A percentile compares a stretch with the other conserved stretches of the same genome.
Conservation (phyloP, 2,329 filamentous ascomycete genomes). For the Scedosporium aurantiacum region DNA sequence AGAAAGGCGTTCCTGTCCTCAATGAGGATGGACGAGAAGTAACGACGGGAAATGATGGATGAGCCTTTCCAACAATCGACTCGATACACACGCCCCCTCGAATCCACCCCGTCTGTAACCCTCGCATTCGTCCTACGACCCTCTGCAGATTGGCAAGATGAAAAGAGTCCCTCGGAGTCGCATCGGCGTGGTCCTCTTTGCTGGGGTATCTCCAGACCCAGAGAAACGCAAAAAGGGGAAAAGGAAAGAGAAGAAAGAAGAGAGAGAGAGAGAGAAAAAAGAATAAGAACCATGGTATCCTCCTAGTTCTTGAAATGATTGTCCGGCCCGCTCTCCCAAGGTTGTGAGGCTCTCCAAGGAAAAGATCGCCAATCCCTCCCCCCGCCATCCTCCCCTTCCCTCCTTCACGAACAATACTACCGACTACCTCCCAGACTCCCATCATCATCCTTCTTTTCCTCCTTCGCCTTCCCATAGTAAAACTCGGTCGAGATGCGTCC, state of each 20-base stretch:
- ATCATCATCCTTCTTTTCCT: neutral
- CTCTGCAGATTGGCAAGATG: neutral
- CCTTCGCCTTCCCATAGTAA: neutral
- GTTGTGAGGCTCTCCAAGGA: neutral
- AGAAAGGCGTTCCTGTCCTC: too few relatives aligned
- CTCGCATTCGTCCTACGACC: neutral
- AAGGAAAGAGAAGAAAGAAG: neutral
- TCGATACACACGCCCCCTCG: neutral
- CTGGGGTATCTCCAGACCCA: neutral
- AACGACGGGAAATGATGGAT: neutral
- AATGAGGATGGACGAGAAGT: too few relatives aligned
- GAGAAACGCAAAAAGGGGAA: neutral
- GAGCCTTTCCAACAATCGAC: neutral
- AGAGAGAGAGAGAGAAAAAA: neutral
- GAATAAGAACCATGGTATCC: neutral
- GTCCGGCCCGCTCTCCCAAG: neutral
- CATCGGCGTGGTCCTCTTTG: neutral
- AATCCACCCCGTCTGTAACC: neutral
- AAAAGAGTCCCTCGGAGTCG: too few relatives aligned
- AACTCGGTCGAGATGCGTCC: neutral
- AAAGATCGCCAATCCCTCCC: neutral
- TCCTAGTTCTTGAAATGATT: slow-evolving; percentile 3
- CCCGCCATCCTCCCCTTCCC: neutral
- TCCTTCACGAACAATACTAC: neutral
- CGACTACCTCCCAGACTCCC: neutral